phyloP scores from a whole-genome alignment of 2,329 filamentous ascomycete genomes.

The Alternaria ethzedia region DNA sequence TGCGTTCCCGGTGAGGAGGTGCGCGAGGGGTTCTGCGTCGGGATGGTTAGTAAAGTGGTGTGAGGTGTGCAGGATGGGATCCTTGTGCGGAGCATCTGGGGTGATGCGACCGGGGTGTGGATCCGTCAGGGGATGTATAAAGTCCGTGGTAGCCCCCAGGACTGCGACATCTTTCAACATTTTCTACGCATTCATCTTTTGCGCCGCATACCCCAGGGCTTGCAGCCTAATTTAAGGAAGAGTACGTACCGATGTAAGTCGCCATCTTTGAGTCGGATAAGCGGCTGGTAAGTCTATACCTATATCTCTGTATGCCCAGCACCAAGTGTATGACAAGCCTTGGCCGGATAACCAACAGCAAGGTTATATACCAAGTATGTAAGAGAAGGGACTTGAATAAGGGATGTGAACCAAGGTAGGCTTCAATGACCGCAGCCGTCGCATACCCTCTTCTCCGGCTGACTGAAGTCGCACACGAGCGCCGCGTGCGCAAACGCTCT shows the following conservation, averaged over 20 bases:
- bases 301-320: not conserved
- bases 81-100: not conserved
- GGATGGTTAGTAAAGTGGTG: conserved; percentile 30
- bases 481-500: conserved; percentile 10
- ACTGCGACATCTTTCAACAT: not conserved
- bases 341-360: not conserved
- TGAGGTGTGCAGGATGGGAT: not conserved
- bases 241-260: not conserved
- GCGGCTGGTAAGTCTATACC: not conserved
- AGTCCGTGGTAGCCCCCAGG: not conserved
- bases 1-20: conserved; percentile 71
- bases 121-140: not conserved
- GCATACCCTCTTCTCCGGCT: conserved; percentile 13
- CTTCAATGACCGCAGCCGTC: not conserved
- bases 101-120: not conserved
- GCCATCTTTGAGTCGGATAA: not conserved
- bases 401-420: not conserved
- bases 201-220: too few species aligned
- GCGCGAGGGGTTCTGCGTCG: conserved; percentile 62
- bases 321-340: not conserved
- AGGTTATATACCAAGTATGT: not conserved
- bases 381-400: not conserved
- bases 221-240: not conserved
- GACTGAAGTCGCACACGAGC: conserved; percentile 6
- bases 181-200: not conserved